Evolutionary conservation across 164 flowering plant genomes (phyloP).

Genomic region (Pachysandra terminalis): DNA sequence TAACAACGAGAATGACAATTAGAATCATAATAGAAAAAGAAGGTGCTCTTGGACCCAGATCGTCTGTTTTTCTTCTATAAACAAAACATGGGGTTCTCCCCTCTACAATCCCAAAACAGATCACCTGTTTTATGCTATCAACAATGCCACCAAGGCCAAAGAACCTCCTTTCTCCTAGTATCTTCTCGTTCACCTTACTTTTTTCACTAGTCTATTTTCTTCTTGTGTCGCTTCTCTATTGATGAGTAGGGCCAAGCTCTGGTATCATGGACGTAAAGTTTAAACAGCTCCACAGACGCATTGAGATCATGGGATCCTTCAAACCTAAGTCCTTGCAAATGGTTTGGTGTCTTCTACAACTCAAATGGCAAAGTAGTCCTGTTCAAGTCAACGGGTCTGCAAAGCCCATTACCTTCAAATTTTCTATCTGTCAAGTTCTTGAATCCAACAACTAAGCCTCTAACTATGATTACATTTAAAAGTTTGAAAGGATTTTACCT

Average conservation of each 20-base stretch:
- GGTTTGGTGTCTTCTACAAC: constrained; percentile 77
- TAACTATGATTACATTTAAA: too few relatives aligned
- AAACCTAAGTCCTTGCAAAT: constrained; percentile 64
- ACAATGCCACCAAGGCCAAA: constrained; percentile 65
- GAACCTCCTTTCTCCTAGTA: constrained; percentile 24
- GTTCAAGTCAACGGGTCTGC: too few relatives aligned
- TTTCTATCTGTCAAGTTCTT: constrained; percentile 55
- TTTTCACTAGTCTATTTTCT: constrained; percentile 31
- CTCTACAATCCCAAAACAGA: too few relatives aligned
- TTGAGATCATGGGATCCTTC: too few relatives aligned
- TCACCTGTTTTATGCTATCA: constrained; percentile 27
- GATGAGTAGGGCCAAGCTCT: constrained; percentile 81
- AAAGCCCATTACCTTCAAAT: too few relatives aligned
- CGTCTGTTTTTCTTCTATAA: too few relatives aligned
- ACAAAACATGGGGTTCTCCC: too few relatives aligned
- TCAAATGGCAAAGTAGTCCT: constrained; percentile 38
- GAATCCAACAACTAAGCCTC: too few relatives aligned
- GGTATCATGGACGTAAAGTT: constrained; percentile 63
- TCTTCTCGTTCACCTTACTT: constrained; percentile 33
- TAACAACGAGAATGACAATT: constrained; percentile 20
- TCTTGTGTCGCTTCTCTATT: constrained; percentile 39
- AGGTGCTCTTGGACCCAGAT: too few relatives aligned
- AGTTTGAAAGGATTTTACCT: too few relatives aligned
- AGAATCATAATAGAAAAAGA: constrained; percentile 26
- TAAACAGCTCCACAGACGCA: too few relatives aligned